Percentiles rank a stretch among this genome's conserved stretches.
Evolutionary conservation across 169 alveolate genomes (phyloP).

Genomic region (Eimeria maxima): DNA sequence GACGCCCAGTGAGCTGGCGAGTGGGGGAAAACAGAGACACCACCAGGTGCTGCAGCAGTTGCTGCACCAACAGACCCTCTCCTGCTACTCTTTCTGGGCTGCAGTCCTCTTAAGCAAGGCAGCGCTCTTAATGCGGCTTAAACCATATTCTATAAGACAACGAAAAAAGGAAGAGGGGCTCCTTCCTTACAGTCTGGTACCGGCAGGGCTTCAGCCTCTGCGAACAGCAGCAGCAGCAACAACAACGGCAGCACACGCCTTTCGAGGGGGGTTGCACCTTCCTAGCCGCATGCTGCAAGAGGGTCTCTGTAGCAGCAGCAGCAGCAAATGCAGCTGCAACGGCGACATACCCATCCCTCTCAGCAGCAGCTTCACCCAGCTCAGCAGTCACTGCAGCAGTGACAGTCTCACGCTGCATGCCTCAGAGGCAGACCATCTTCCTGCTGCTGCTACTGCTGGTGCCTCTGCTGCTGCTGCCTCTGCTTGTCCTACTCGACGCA

Average conservation of each 20-base stretch:
- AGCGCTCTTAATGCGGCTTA: constrained; percentile 6
- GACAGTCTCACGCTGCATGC: constrained; percentile 18
- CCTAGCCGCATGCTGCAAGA: constrained; percentile 21
- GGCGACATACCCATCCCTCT: not conserved
- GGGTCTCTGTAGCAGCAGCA: constrained; percentile 24
- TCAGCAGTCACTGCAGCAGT: constrained; percentile 71
- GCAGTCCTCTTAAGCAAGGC: constrained; percentile 70
- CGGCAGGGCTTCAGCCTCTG: constrained; percentile 18
- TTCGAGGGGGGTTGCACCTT: constrained; percentile 22
- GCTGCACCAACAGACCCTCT: constrained; percentile 73
- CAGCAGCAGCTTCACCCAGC: constrained; percentile 53
- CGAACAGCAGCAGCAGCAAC: constrained; percentile 62
- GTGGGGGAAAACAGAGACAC: not conserved
- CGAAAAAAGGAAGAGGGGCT: not conserved
- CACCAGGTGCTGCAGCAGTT: constrained; percentile 52
- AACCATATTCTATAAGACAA: not conserved
- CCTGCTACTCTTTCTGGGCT: constrained; percentile 72
- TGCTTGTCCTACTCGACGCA: not conserved
- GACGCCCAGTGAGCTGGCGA: not conserved
- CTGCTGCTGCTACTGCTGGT: constrained; percentile 43
- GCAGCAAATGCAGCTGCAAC: constrained; percentile 35
- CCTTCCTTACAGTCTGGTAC: constrained; percentile 38
- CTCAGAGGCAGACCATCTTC: constrained; percentile 20
- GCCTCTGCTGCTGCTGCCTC: constrained; percentile 33
- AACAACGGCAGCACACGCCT: constrained; percentile 9